Evolutionary conservation across 805 yeast genomes (phyloP), one percentile per base, ranked within the genome.

Genomic region (Ogataea corticis): DNA sequence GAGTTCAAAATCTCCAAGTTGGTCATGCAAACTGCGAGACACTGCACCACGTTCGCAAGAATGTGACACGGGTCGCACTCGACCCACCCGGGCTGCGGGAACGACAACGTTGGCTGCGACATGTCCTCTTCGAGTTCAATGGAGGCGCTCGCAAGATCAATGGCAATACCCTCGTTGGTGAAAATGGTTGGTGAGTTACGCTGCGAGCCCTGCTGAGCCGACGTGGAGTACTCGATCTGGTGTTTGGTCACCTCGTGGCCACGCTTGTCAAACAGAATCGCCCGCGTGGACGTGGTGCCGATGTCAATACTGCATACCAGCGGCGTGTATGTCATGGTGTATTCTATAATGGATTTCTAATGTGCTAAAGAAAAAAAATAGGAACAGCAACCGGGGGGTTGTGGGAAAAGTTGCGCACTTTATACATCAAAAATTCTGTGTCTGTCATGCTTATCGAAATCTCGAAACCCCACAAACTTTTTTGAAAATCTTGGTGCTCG

Each of bases 281-380:
- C 91, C 57, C 98, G 76, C 17, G 96, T 87, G 16, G 96, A 87
- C 2, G 96, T 90, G 21, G 97, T 90, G 32, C 97, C 97, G 38
- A 83, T 87, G 65, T 89, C 97, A 34, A 89, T 82, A 45, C 95
- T 79, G 13, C 87, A 90, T 40, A 87, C 63, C 33, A 73, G 55
- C 1, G 77, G 77, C 33, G 40, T 41, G 31, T 19, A 37, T 7
- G 44, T 6, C 50, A 43, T 45, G 9, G n/a, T n/a, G n/a, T n/a
- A 21, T 21, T 21, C 25, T 6, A 21, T 6, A 5, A 6, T 6
- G 13, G 13, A 7, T 12, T 29, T 29, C 15, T 14, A 11, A 16
- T 21, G 33, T 4, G 18, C 16, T 16, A 16, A 4, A 11, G 16
- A 14, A 19, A 34, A 13, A 19, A 34, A 21, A 10, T 6, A 18